These are phyloP conservation scores for Fusarium sp. DNA, from an alignment of 2,329 filamentous ascomycete genomes.

Conservation along the genomic window DNA sequence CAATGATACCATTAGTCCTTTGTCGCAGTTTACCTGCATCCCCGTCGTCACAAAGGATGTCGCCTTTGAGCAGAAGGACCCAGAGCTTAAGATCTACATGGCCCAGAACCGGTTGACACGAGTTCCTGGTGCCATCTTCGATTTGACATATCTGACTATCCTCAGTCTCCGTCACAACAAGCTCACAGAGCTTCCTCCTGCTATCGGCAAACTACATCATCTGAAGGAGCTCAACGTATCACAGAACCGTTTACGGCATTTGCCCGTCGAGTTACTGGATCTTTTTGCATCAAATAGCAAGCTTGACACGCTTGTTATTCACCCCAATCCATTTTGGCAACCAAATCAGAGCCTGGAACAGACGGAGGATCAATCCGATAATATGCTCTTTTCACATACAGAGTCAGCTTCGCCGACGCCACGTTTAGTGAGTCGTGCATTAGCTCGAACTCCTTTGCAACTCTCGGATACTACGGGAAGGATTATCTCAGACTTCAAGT, in stretches of 20 bases:
- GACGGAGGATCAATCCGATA: constrained; percentile 6
- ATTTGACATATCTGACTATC: constrained; percentile 69
- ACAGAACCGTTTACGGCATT: constrained; percentile 68
- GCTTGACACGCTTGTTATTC: constrained; percentile 64
- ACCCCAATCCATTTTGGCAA: constrained; percentile 72
- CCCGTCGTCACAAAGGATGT: constrained; percentile 66
- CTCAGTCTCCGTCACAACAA: constrained; percentile 74
- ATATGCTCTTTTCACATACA: constrained; percentile 18
- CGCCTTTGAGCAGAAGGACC: constrained; percentile 68
- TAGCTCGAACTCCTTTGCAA: constrained; percentile 49
- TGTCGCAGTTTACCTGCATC: constrained; percentile 66
- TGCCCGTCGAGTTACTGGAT: constrained; percentile 72
- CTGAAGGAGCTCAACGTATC: constrained; percentile 73
- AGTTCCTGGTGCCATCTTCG: constrained; percentile 71
- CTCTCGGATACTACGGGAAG: constrained; percentile 46
- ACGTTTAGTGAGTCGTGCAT: constrained; percentile 38
- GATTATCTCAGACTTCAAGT: constrained; percentile 46
- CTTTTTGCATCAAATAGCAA: constrained; percentile 60
- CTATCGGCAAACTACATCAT: constrained; percentile 67
- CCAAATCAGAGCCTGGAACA: constrained; percentile 44
- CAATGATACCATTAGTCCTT: constrained; percentile 65
- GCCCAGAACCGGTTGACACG: constrained; percentile 66
- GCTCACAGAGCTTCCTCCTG: constrained; percentile 69
- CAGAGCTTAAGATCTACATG: constrained; percentile 70
- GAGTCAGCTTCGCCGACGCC: constrained; percentile 14